Percentiles rank a stretch among this genome's conserved stretches.
Conservation (phyloP, 306 rosid species). For the Comarum palustre region DNA sequence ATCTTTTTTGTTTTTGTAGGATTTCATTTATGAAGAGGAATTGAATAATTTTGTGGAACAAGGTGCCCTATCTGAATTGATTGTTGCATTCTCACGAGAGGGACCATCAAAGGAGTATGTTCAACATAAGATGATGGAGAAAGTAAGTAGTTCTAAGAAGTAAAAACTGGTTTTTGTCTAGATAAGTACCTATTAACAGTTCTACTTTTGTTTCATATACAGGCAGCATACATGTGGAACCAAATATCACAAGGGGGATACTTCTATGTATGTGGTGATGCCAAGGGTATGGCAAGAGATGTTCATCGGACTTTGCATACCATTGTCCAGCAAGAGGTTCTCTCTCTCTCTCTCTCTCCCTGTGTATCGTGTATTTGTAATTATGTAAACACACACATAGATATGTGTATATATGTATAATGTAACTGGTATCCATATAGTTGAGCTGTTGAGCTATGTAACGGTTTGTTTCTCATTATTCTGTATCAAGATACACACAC, state of each 20-base stretch:
- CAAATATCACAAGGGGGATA: conserved; percentile 72
- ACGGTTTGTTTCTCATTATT: neutral
- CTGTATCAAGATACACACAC: no score
- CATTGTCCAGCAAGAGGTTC: conserved; percentile 70
- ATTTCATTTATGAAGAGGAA: conserved; percentile 88
- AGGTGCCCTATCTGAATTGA: conserved; percentile 64
- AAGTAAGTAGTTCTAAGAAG: conserved; percentile 42
- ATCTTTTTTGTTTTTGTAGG: conserved; percentile 44
- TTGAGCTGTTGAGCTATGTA: neutral
- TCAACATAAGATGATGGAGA: conserved; percentile 77
- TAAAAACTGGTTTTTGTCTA: conserved; percentile 5
- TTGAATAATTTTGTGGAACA: conserved; percentile 64
- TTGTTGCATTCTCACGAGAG: conserved; percentile 85
- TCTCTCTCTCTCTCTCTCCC: neutral
- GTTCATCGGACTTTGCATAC: conserved; percentile 82
- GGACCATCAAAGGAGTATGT: conserved; percentile 82
- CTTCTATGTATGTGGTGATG: conserved; percentile 93
- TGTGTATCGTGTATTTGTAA: no score
- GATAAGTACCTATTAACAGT: conserved; percentile 20
- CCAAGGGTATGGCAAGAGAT: conserved; percentile 93
- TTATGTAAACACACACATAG: no score
- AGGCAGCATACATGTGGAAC: conserved; percentile 69
- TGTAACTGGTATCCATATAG: neutral
- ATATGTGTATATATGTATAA: neutral
- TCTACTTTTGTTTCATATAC: conserved; percentile 31